Evolutionary conservation across 352 stramenopile genomes (phyloP).

Genomic region (Pythium phragmitis): DNA sequence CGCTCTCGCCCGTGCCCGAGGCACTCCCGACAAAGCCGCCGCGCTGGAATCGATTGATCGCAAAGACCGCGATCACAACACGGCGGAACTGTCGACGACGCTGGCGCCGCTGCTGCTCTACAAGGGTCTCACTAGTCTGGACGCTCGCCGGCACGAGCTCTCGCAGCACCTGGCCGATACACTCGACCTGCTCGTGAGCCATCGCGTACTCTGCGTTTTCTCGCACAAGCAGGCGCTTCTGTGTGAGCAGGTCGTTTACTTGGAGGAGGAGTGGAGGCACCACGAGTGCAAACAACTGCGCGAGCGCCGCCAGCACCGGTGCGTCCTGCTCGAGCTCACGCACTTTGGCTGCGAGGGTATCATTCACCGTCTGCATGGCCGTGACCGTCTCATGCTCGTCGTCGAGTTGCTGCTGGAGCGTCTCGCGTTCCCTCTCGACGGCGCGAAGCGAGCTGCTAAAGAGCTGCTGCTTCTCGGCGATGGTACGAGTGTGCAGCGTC

Average conservation of each 20-base stretch:
- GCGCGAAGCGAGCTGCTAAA: slow-evolving; percentile 33
- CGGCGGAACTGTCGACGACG: slow-evolving; percentile 36
- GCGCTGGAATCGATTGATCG: slow-evolving; percentile 55
- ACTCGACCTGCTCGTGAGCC: slow-evolving; percentile 56
- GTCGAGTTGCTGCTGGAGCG: slow-evolving; percentile 31
- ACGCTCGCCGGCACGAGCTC: slow-evolving; percentile 42
- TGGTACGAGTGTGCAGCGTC: slow-evolving; percentile 34
- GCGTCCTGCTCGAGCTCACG: slow-evolving; percentile 40
- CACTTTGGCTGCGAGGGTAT: slow-evolving; percentile 34
- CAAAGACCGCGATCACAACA: slow-evolving; percentile 63
- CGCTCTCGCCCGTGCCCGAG: slow-evolving; percentile 7
- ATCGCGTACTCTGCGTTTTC: slow-evolving; percentile 50
- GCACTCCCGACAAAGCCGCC: slow-evolving; percentile 21
- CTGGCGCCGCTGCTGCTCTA: slow-evolving; percentile 13
- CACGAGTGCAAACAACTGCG: slow-evolving; percentile 61
- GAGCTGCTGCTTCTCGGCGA: slow-evolving; percentile 40
- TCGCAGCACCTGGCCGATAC: slow-evolving; percentile 55
- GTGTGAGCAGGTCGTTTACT: slow-evolving; percentile 56
- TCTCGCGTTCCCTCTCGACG: slow-evolving; percentile 40
- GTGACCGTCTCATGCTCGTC: slow-evolving; percentile 25
- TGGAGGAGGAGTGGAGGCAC: slow-evolving; percentile 61
- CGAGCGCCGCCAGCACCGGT: slow-evolving; percentile 42
- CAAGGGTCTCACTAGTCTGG: slow-evolving; percentile 5
- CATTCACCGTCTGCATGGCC: slow-evolving; percentile 19
- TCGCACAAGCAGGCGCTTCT: slow-evolving; percentile 52